phyloP scores from a whole-genome alignment of 108 stramenopile species.

The Discostella stelligeroides region DNA sequence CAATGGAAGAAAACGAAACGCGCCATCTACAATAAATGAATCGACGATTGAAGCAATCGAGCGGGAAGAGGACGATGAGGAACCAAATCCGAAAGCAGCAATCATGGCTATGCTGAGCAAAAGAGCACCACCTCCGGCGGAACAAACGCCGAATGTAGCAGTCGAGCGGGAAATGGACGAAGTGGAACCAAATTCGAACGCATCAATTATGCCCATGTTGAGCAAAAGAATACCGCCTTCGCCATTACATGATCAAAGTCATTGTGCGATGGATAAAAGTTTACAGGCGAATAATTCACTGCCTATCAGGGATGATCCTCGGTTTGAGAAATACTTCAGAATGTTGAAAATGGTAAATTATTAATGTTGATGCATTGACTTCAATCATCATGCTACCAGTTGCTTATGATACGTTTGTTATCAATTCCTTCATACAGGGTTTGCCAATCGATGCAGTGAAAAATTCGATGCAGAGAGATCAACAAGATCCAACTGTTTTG shows the following conservation, averaged over 20 bases:
- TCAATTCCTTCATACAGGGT: neutral
- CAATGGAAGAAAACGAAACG: conserved; percentile 4
- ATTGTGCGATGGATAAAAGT: neutral
- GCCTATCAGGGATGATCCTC: conserved; percentile 69
- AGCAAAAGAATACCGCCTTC: conserved; percentile 20
- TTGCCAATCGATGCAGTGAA: conserved; percentile 65
- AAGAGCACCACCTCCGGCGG: conserved; percentile 6
- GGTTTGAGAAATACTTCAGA: conserved; percentile 76
- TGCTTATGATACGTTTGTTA: neutral
- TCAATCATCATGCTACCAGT: no score
- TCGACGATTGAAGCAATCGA: conserved; percentile 20
- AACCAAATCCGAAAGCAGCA: conserved; percentile 17
- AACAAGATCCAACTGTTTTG: conserved; percentile 60
- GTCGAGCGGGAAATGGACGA: conserved; percentile 11
- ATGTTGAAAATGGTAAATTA: conserved; percentile 61
- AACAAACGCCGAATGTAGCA: conserved; percentile 3
- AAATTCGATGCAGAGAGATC: conserved; percentile 74
- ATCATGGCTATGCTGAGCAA: conserved; percentile 16
- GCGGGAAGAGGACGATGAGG: conserved; percentile 5
- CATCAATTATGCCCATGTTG: conserved; percentile 33
- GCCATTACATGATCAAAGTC: no score
- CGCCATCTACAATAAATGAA: conserved; percentile 8
- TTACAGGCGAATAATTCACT: neutral
- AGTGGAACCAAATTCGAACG: neutral
- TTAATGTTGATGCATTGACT: no score